Evolutionary conservation across 257 asterid species (phyloP), one percentile per base, ranked within the genome.

Genomic region (Scutellaria galericulata): DNA sequence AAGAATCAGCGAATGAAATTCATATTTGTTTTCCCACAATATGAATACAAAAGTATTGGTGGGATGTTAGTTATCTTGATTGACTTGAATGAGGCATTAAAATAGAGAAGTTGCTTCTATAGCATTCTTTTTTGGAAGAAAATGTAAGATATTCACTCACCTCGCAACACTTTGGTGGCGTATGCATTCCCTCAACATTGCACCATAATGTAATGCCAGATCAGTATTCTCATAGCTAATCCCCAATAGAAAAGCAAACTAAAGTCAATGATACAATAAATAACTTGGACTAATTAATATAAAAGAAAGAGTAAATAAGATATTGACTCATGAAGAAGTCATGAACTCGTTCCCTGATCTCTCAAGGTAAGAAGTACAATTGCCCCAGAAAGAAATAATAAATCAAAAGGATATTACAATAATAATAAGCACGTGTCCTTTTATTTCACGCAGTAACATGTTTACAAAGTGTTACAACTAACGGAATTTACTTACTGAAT

Each of bases 161-260:
- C 83, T 90, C 41, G 99, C 99, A 79, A 92, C 96, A 77, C 83
- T 88, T 81, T 95, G 99, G 80, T 95, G 99, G 47, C 99, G 97
- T 76, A 95, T 95, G 89, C 99, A 95, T 70, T 95, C 99, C 86
- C 97, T 88, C 78, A 92, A 68, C 97, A 95, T 92, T 72, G 97
- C 83, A 72, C 99, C 99, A 71, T 92, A 95, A 63, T 92, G 98
- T 80, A 95, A 86, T 77, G 99, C 97, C 92, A 95, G 76, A 20
- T 95, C 99, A 24, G 79, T 70, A 71, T 87, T 83, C 62, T 86
- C 99, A 58, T 90, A 95, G 64, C 99, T 95, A 82, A 68, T 5
- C 47, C 35, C 64, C 63, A 77, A 73, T 1, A 68, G 15, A 14
- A 75, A 75, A 78, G 15, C 55, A 71, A 60, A 18, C 70, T 56